Base-by-base conservation (phyloP, 2,329 filamentous ascomycete genomes). In the Rutstroemia sp. region DNA sequence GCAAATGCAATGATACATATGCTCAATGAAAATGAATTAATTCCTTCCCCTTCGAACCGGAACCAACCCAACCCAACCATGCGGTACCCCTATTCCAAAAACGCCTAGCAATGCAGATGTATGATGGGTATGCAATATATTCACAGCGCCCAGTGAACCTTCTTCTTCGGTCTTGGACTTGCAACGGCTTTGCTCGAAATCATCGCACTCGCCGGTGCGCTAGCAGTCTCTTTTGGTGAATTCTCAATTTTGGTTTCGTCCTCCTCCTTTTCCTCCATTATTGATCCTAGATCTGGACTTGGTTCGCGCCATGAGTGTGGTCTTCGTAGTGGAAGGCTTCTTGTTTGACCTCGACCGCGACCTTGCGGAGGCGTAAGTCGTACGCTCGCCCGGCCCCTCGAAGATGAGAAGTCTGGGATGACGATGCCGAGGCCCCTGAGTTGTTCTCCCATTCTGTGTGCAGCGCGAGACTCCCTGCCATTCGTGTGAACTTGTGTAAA, bases 141-240 rank as follows among this genome's bases (percentile, higher is more conserved):
- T 65, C 46, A 67, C 27, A 63, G 25, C 7, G 63, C 64, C 66
- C 67, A 69, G 57, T 69, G 66, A 46, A 69, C 66, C 48, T 59
- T 64, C 63, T 69, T 69, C 63, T 67, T 68, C 44, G 55, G 46
- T 52, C 63, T 67, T 49, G 53, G 44, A 39, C 57, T 63, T 49
- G 49, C 56, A 30, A 52, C 53, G 23, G 42, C 45, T 48, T 57
- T 48, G 14, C 55, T 54, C 10, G 17, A 12, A 19, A 53, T 56
- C 51, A 45, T 48, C 38, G 55, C 39, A 27, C 25, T 61, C 5
- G 60, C 50, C 37, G 62, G 62, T 23, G 60, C 63, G 42, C 61
- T 64, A 34, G 44, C 39, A 2, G 56, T 56, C n/a, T 58, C 53
- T 39, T 56, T 57, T 16, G 37, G 21, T 16, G 19, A 42, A 12